A percentile compares a stretch with the other conserved stretches of the same genome.
Evolutionary conservation across 306 rosid genomes (phyloP).

Genomic region (Canavalia gladiata): DNA sequence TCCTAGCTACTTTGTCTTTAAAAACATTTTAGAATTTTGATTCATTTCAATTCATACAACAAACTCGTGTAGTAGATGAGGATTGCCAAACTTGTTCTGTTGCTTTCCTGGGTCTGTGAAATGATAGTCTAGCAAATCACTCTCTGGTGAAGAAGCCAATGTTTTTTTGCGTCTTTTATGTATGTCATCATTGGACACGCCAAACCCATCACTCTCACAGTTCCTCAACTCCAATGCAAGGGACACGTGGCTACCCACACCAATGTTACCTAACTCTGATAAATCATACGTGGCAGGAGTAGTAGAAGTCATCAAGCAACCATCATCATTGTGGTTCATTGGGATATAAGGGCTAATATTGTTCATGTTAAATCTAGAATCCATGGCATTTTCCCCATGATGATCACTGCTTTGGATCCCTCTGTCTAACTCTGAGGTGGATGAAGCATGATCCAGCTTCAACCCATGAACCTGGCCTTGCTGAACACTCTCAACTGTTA

Average conservation of each 20-base stretch:
- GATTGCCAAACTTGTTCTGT: conserved; percentile 69
- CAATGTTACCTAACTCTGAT: conserved; percentile 64
- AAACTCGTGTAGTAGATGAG: conserved; percentile 78
- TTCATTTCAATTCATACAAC: conserved; percentile 60
- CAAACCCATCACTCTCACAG: conserved; percentile 67
- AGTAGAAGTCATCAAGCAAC: conserved; percentile 38
- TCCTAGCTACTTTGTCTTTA: background rate
- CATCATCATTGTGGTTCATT: conserved; percentile 49
- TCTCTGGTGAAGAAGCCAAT: conserved; percentile 54
- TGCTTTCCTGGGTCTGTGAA: conserved; percentile 73
- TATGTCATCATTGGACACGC: conserved; percentile 53
- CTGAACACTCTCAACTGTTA: conserved; percentile 44
- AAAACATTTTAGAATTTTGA: too few species aligned
- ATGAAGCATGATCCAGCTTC: conserved; percentile 39
- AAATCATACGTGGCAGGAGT: conserved; percentile 54
- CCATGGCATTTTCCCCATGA: conserved; percentile 9
- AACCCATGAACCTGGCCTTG: conserved; percentile 27
- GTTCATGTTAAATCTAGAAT: conserved; percentile 42
- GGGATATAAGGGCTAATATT: conserved; percentile 44
- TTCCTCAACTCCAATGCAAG: conserved; percentile 84
- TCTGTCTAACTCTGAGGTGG: conserved; percentile 26
- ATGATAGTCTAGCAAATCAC: conserved; percentile 66
- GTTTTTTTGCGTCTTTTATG: conserved; percentile 52
- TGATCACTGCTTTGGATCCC: background rate
- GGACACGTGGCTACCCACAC: conserved; percentile 67